Evolutionary conservation across 768 basidiomycete species (phyloP).

Genomic region (Lentinula aciculospora): DNA sequence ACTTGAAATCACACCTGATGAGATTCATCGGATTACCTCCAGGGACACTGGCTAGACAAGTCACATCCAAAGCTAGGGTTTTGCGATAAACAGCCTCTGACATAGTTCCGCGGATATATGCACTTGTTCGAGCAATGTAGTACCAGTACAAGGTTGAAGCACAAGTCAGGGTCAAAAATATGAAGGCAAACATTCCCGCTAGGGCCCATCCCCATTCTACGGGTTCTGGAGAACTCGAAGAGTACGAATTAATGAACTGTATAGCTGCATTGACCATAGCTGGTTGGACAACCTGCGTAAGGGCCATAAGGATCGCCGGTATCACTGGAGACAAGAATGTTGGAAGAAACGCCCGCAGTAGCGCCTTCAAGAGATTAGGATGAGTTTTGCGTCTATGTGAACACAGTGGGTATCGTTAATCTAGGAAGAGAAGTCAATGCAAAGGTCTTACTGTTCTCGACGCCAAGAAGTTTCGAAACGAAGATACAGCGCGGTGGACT

Average conservation of each 20-base stretch:
- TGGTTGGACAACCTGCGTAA: constrained; percentile 11
- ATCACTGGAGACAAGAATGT: constrained; percentile 10
- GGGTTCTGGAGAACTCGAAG: constrained; percentile 5
- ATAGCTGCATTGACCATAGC: constrained; percentile 12
- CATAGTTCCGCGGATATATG: constrained; percentile 10
- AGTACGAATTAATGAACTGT: constrained; percentile 10
- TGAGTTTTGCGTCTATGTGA: constrained; percentile 3
- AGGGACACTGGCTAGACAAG: constrained; percentile 6
- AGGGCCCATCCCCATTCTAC: constrained; percentile 11
- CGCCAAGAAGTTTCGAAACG: constrained; percentile 11
- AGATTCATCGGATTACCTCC: constrained; percentile 12
- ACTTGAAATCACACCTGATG: constrained; percentile 6
- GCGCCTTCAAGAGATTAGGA: constrained; percentile 8
- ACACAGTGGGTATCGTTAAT: no score
- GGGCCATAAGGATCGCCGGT: constrained; percentile 8
- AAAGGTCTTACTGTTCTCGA: constrained; percentile 4
- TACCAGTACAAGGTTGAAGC: constrained; percentile 11
- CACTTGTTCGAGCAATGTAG: constrained; percentile 9
- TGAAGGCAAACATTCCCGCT: constrained; percentile 8
- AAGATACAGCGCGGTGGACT: constrained; percentile 7
- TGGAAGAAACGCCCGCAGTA: constrained; percentile 9
- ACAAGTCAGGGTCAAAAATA: constrained; percentile 8
- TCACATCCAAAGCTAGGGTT: constrained; percentile 9
- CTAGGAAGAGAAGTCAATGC: neutral
- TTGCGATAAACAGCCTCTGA: constrained; percentile 11